A percentile compares a stretch with the other conserved stretches of the same genome.
Evolutionary conservation across 2,329 filamentous ascomycete species (phyloP).

Genomic region (Anthostomella pinea): DNA sequence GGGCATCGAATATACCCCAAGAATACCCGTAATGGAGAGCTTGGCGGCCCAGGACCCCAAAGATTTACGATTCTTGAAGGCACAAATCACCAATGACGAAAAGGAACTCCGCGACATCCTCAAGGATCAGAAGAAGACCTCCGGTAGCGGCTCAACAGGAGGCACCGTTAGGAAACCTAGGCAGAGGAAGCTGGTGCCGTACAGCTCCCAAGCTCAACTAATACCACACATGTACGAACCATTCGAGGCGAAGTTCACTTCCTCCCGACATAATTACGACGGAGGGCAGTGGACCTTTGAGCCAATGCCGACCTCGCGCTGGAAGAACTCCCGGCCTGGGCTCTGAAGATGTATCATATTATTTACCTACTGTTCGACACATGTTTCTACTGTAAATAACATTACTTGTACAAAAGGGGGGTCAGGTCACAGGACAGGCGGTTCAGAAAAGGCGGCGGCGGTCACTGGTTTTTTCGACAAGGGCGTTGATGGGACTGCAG

Average conservation of each 20-base stretch:
- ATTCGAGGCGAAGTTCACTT: conserved; percentile 36
- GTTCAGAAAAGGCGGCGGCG: too few relatives aligned
- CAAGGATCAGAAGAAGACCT: conserved; percentile 50
- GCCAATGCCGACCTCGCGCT: conserved; percentile 22
- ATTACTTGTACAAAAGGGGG: too few relatives aligned
- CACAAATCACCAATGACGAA: conserved; percentile 77
- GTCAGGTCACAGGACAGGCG: too few relatives aligned
- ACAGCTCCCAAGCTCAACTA: conserved; percentile 36
- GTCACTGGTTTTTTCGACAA: too few relatives aligned
- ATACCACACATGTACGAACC: conserved; percentile 38
- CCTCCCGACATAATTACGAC: conserved; percentile 15
- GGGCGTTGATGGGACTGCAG: too few relatives aligned
- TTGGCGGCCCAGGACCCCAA: conserved; percentile 48
- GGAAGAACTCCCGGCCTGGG: not conserved
- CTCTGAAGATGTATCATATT: too few relatives aligned
- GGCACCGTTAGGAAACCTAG: conserved; percentile 16
- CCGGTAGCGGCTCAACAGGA: conserved; percentile 15
- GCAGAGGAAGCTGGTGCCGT: conserved; percentile 33
- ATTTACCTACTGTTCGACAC: too few relatives aligned
- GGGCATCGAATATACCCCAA: conserved; percentile 63
- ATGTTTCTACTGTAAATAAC: too few relatives aligned
- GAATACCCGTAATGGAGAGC: conserved; percentile 75
- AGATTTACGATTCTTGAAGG: conserved; percentile 67
- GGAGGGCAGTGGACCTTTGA: conserved; percentile 25
- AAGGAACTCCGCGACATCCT: conserved; percentile 72